A percentile compares a stretch with the other conserved stretches of the same genome.
Evolutionary conservation across 148 eudicot genomes (phyloP).

Genomic region (Suaeda aralocaspica): DNA sequence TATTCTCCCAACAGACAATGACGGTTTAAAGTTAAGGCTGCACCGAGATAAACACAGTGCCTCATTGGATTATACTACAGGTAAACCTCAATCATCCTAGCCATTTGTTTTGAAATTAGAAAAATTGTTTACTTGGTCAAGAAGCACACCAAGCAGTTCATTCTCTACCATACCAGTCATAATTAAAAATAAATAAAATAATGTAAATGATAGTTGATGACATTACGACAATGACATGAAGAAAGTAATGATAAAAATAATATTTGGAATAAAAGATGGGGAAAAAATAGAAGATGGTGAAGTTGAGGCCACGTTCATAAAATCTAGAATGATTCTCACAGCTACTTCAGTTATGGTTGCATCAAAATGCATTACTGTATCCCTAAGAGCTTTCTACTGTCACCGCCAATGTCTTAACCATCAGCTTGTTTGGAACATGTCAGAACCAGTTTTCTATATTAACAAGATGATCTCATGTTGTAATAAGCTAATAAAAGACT

Average conservation of each 20-base stretch:
- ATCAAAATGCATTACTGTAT: not conserved
- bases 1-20: conserved; percentile 28
- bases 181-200: not conserved
- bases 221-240: not conserved
- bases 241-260: not conserved
- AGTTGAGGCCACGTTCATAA: conserved; percentile 11
- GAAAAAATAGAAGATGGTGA: not conserved
- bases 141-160: no score
- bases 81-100: conserved; percentile 27
- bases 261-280: not conserved
- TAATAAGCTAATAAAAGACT: not conserved
- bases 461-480: not conserved
- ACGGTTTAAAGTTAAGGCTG: conserved; percentile 27
- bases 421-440: not conserved
- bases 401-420: not conserved
- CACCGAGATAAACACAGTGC: conserved; percentile 38
- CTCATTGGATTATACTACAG: conserved; percentile 53
- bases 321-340: conserved; percentile 2
- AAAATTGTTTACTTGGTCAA: conserved; percentile 9
- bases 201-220: not conserved
- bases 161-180: no score
- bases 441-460: conserved; percentile 1
- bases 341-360: not conserved
- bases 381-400: not conserved
- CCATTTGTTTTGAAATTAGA: conserved; percentile 1